Base-by-base conservation (phyloP, 176 grass and related monocot species). In the Secale cereale region DNA sequence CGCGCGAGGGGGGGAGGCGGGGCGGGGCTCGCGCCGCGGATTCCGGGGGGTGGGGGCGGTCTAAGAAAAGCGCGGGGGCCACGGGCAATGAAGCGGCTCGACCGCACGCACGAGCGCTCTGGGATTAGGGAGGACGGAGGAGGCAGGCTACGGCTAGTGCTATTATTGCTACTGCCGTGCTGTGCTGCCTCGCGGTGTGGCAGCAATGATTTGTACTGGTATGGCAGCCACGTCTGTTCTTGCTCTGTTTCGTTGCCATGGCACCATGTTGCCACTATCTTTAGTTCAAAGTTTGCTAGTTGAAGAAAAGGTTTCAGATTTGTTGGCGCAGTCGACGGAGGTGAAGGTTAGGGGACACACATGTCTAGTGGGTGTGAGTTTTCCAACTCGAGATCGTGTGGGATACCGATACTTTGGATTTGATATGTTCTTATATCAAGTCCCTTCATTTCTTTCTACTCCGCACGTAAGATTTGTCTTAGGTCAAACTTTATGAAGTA, bases 21-120 rank as follows among this genome's bases (percentile, higher is more conserved):
- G 27, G 23, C 41, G 85, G 25, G 25, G 25, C 41, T 60, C 26
- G 72, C 56, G 73, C 43, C 79, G 84, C 59, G 74, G 84, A 79
- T 83, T 82, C 32, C 84, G 79, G 79, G 27, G 61, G 59, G 54
- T 57, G 61, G 82, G 45, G 33, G 71, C 52, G 33, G 35, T 23
- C 69, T 26, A 83, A 76, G 43, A 80, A 75, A 75, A 43, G 39
- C 39, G 27, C 81, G 69, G 56, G 54, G 17, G 59, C 1, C 19
- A 5, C 33, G 10, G 67, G 36, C 57, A 74, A 74, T 48, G 35
- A 25, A 79, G 77, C 36, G 13, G 68, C 40, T 35, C 61, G 28
- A 23, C 62, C 6, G 40, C 78, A 52, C 17, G 40, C 78, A 33
- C 62, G 70, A 64, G 79, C 54, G 10, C 25, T 15, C 57, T 46